Base-by-base conservation (phyloP, 768 basidiomycete genomes). In the Panus rudis region DNA sequence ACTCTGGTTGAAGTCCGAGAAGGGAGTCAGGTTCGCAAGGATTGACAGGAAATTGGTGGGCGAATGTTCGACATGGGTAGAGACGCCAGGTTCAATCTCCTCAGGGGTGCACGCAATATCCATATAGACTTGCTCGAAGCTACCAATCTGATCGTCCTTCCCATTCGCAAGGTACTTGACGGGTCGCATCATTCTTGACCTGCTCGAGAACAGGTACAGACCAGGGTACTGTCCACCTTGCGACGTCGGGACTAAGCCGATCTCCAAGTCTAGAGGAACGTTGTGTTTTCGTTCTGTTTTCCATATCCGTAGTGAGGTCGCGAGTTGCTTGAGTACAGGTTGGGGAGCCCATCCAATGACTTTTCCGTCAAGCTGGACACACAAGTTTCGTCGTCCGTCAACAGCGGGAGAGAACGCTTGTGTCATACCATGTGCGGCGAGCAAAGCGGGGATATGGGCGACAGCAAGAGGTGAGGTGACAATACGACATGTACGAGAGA, bases 71-170 rank as follows among this genome's bases (percentile, higher is more conserved):
- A 96, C 84, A 63, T 99, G 96, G 1, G 88, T 87, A 16, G 91
- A 85, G 6, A 87, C 70, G 13, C 73, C 79, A 43, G 54, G 47
- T 47, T 75, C 71, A 44, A 97, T 83, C 63, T 96, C 96, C 52
- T 84, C 82, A 3, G 82, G 83, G 42, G 79, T 88, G 55, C 89
- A 84, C 3, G 96, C 94, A 59, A 99, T 89, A 58, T 99, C 90
- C 91, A 98, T 92, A 61, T 98, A 99, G 4, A 97, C 96, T 66
- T 99, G 96, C 63, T 99, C 96, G 55, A 99, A 99, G 6, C 94
- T 76, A 3, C 96, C 96, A 42, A 98, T 74, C 60, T 88, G 87
- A 61, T 99, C 96, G 49, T 87, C 74, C 49, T 74, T 73, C 17
- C 85, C 86, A 60, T 97, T 98, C 43, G 72, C 69, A 31, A 98